Base-by-base conservation (phyloP, 345 rosid species). In the Punica granatum region DNA sequence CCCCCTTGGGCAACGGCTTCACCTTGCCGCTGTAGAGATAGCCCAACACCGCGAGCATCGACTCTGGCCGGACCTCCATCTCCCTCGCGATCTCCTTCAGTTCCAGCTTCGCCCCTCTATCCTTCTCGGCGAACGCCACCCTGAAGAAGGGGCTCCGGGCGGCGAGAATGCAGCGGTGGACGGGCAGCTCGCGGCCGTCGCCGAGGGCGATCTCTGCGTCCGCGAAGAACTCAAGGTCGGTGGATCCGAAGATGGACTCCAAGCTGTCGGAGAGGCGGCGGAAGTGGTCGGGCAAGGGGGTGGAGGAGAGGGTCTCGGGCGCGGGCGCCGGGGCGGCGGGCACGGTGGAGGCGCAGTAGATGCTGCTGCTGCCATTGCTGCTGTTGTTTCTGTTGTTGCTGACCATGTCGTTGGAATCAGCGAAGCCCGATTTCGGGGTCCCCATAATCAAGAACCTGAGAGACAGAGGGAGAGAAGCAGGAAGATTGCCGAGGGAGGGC, bases 101-200 rank as follows among this genome's bases (percentile, higher is more conserved):
- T 54, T 86, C 81, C 66, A 86, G 71, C 72, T 78, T 86, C 10
- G 53, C 75, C 49, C 69, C 75, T 30, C 71, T 61, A 23, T 82
- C 78, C 63, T 79, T 79, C 51, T 80, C 80, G 30, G 74, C 13
- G 39, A 92, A 81, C 15, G 77, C 78, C 67, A n/a, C 68, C 73
- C 78, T 86, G 73, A 89, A 89, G 43, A 87, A 75, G 23, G 82
- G 77, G 28, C 82, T 81, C 67, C 96, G 81, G 33, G 83, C 84
- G 0, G 92, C 79, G 11, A 92, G 78, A 78, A 92, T 77, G 83
- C 95, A 92, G 63, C 92, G 88, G 80, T 92, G 98, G 58, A 90
- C 85, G 10, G 84, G 56, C 43, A 92, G 69, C 60, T 86, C 91
- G 0, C 66, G 74, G 53, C 89, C 90, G 28, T 67, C 68, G 31